Conservation (phyloP, 768 basidiomycete species). For the Baorangia bicolor region DNA sequence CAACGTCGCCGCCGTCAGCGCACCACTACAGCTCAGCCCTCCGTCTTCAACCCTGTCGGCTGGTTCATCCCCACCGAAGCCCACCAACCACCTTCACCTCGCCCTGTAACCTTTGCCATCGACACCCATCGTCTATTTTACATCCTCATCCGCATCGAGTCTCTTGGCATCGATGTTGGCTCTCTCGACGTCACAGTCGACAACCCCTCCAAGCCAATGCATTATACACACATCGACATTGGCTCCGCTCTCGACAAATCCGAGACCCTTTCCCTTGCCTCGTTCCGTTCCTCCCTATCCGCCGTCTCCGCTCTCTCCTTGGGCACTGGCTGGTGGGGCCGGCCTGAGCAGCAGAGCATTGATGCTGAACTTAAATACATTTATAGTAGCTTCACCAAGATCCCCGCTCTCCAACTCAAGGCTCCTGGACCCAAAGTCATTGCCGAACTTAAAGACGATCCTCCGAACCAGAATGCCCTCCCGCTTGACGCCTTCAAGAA, state of each 20-base stretch:
- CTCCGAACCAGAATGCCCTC: constrained; percentile 69
- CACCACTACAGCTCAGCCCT: constrained; percentile 32
- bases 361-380: constrained; percentile 82
- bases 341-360: constrained; percentile 53
- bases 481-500: constrained; percentile 87
- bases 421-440: constrained; percentile 67
- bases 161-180: constrained; percentile 71
- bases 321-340: constrained; percentile 71
- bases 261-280: constrained; percentile 71
- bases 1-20: constrained; percentile 47
- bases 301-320: constrained; percentile 75
- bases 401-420: constrained; percentile 72
- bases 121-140: constrained; percentile 88
- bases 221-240: constrained; percentile 55
- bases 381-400: constrained; percentile 87
- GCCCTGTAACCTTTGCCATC: constrained; percentile 64
- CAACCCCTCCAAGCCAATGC: constrained; percentile 73
- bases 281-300: constrained; percentile 75
- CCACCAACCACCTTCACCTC: constrained; percentile 36
- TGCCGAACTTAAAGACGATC: constrained; percentile 64
- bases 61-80: constrained; percentile 47
- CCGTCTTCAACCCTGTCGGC: constrained; percentile 58
- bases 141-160: constrained; percentile 83
- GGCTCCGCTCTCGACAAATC: constrained; percentile 57
- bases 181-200: constrained; percentile 76